phyloP scores from a whole-genome alignment of 2,329 filamentous ascomycete species.

The Colletotrichum aenigma region DNA sequence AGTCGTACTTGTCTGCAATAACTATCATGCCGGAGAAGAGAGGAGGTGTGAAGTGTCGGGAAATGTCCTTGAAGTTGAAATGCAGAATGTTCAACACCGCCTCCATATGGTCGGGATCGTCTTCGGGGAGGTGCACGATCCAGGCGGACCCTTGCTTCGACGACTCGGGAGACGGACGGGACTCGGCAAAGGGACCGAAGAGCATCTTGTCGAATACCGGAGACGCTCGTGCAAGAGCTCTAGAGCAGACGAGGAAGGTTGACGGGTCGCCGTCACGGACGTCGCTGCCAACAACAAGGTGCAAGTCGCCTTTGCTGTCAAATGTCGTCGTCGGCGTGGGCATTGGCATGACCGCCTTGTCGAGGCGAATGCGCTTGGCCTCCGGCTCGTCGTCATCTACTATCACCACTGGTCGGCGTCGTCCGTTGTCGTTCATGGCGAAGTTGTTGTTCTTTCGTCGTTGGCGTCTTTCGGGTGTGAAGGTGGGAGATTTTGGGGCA shows the following conservation, averaged over 20 bases:
- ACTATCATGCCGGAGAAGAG: slow-evolving; percentile 28
- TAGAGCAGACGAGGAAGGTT: slow-evolving; percentile 27
- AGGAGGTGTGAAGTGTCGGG: neutral
- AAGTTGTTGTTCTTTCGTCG: neutral
- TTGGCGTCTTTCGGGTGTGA: neutral
- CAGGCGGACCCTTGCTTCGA: slow-evolving; percentile 17
- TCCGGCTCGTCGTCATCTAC: neutral
- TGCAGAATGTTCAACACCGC: slow-evolving; percentile 34
- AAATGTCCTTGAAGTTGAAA: slow-evolving; percentile 18
- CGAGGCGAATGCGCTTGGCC: neutral
- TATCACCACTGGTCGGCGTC: neutral
- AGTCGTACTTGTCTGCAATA: slow-evolving; percentile 33
- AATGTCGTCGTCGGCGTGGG: neutral
- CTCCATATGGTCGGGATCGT: slow-evolving; percentile 28
- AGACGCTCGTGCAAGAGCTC: slow-evolving; percentile 26
- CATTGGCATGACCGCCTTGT: neutral
- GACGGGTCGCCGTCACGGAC: neutral
- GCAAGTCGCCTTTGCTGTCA: neutral
- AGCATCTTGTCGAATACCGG: slow-evolving; percentile 31
- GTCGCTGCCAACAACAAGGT: neutral
- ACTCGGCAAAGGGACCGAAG: slow-evolving; percentile 27
- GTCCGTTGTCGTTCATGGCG: neutral
- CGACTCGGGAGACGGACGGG: neutral
- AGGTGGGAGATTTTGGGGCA: neutral
- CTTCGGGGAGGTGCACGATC: slow-evolving; percentile 31